phyloP scores from a whole-genome alignment of 371 early-diverging fungal species.

The Fennellomyces sp. region DNA sequence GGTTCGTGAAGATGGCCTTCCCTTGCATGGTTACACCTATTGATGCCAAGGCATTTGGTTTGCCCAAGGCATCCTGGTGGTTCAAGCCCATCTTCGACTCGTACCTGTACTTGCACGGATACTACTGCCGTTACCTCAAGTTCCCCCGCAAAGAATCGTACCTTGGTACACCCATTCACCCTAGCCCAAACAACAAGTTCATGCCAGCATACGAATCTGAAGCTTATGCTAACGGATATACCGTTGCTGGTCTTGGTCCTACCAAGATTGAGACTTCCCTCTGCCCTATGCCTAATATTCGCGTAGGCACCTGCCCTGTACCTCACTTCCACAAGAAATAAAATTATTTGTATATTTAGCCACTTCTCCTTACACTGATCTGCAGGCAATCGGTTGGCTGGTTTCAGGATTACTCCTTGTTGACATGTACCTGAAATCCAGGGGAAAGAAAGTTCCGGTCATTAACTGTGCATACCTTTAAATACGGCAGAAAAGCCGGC shows the following conservation, averaged over 20 bases:
- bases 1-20: not conserved
- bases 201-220: conserved; percentile 31
- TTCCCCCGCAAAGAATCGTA: conserved; percentile 26
- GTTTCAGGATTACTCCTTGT: not conserved
- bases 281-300: conserved; percentile 13
- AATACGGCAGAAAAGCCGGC: not conserved
- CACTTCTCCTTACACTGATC: not conserved
- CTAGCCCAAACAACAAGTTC: conserved; percentile 25
- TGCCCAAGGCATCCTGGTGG: conserved; percentile 1
- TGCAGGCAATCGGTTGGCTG: not conserved
- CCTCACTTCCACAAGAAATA: not conserved
- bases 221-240: conserved; percentile 39
- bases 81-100: not conserved
- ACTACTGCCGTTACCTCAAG: conserved; percentile 31
- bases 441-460: too few relatives aligned
- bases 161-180: conserved; percentile 26
- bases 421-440: not conserved
- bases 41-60: conserved; percentile 27
- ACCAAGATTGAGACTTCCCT: conserved; percentile 24
- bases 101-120: conserved; percentile 6
- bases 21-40: conserved; percentile 20
- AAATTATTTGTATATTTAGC: not conserved
- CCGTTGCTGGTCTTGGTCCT: conserved; percentile 42
- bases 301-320: not conserved
- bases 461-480: not conserved